phyloP scores from a whole-genome alignment of 1,139 yeast genomes.

The Candida sp. region DNA sequence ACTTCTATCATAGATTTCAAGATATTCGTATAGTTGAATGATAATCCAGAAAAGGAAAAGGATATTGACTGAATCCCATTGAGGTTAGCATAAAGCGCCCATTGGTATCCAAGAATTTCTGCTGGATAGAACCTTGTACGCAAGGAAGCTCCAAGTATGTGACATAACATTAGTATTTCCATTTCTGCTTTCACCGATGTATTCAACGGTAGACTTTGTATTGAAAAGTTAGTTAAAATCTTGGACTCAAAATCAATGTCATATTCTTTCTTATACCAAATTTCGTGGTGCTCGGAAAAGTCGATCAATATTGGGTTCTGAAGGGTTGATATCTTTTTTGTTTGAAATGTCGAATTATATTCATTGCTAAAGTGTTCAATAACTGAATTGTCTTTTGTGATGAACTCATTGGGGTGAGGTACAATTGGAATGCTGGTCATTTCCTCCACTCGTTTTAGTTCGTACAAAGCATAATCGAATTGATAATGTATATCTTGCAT shows the following conservation, averaged over 20 bases:
- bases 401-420: not conserved
- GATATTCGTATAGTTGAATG: constrained; percentile 28
- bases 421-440: not conserved
- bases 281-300: constrained; percentile 26
- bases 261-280: constrained; percentile 47
- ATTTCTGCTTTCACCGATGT: constrained; percentile 33
- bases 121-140: constrained; percentile 45
- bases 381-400: not conserved
- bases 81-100: constrained; percentile 50
- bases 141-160: constrained; percentile 37
- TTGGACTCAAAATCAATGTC: constrained; percentile 16
- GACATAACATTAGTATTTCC: constrained; percentile 48
- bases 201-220: constrained; percentile 21
- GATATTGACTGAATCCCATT: constrained; percentile 49
- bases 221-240: constrained; percentile 41
- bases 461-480: not conserved
- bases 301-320: constrained; percentile 13
- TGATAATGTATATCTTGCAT: not conserved
- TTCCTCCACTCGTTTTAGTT: not conserved
- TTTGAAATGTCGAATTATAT: constrained; percentile 1
- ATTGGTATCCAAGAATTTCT: constrained; percentile 48
- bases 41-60: constrained; percentile 49
- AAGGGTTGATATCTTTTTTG: constrained; percentile 7
- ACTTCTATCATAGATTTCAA: constrained; percentile 19
- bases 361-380: not conserved